phyloP scores from a whole-genome alignment of 768 basidiomycete species.

The Boletus rex-veris region DNA sequence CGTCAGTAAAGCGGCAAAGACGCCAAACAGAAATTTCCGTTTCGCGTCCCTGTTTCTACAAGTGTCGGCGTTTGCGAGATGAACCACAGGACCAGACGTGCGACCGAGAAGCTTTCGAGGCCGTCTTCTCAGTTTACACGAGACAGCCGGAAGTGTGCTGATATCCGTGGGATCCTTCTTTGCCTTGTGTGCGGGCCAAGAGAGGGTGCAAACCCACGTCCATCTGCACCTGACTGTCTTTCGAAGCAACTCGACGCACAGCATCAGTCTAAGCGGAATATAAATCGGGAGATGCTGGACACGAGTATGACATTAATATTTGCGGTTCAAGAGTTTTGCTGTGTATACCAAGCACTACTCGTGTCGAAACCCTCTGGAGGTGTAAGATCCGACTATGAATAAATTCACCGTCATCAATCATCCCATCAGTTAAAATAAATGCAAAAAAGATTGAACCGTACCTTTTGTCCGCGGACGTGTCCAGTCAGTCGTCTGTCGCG shows the following conservation, averaged over 20 bases:
- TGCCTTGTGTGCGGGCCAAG: not conserved
- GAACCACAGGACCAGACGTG: not conserved
- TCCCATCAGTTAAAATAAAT: not conserved
- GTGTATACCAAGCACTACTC: conserved; percentile 71
- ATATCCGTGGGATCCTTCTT: not conserved
- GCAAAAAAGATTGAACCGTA: conserved; percentile 35
- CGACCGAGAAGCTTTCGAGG: not conserved
- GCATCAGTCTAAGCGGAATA: conserved; percentile 17
- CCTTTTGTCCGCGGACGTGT: conserved; percentile 79
- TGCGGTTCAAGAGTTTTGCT: conserved; percentile 40
- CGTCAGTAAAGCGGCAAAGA: not conserved
- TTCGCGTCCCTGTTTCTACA: not conserved
- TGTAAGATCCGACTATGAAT: conserved; percentile 55
- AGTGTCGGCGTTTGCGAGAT: not conserved
- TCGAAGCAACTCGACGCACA: not conserved
- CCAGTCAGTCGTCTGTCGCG: conserved; percentile 88
- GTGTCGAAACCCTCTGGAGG: conserved; percentile 71
- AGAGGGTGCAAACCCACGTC: not conserved
- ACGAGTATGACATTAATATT: conserved; percentile 7
- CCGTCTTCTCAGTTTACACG: not conserved
- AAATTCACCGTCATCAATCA: not conserved
- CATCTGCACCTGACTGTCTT: not conserved
- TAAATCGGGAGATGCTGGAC: conserved; percentile 19
- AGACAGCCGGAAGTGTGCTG: not conserved
- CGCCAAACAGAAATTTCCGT: not conserved